phyloP scores from a whole-genome alignment of 1,284 basidiomycete species.

The Serendipita sp. region DNA sequence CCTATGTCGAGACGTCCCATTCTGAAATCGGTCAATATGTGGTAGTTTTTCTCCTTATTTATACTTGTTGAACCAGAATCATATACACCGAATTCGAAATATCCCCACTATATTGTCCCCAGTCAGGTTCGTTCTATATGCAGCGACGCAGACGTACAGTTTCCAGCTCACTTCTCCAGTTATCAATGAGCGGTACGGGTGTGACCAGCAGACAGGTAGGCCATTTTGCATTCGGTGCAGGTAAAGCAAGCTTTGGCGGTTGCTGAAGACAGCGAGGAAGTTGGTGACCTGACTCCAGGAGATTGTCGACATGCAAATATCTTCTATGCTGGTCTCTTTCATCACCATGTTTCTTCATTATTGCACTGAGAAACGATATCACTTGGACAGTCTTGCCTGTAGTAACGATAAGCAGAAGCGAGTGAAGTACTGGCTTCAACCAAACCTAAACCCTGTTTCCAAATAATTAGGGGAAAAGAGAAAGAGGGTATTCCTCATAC shows the following conservation, averaged over 20 bases:
- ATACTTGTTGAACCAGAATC: slow-evolving; percentile 26
- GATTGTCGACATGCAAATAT: slow-evolving; percentile 39
- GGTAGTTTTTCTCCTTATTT: slow-evolving; percentile 28
- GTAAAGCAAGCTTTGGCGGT: slow-evolving; percentile 34
- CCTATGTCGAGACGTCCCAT: slow-evolving; percentile 61
- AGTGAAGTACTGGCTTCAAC: neutral
- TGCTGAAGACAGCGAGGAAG: neutral
- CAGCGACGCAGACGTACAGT: slow-evolving; percentile 31
- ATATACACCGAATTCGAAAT: slow-evolving; percentile 65
- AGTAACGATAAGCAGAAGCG: neutral
- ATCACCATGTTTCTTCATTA: slow-evolving; percentile 65
- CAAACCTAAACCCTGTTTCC: neutral
- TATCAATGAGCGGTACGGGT: slow-evolving; percentile 61
- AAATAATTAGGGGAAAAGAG: neutral
- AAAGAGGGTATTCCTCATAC: slow-evolving; percentile 37
- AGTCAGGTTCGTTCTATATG: neutral
- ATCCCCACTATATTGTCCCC: slow-evolving; percentile 47
- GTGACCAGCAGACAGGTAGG: slow-evolving; percentile 72
- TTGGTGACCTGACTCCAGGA: slow-evolving; percentile 51
- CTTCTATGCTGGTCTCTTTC: slow-evolving; percentile 47
- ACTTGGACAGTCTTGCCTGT: slow-evolving; percentile 79
- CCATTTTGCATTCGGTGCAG: slow-evolving; percentile 53
- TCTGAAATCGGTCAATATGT: slow-evolving; percentile 49
- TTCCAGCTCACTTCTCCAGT: slow-evolving; percentile 71
- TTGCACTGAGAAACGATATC: slow-evolving; percentile 70